These are phyloP conservation scores for Ophiostoma populinum DNA, from an alignment of 2,329 filamentous ascomycete species.

Conservation along the genomic window DNA sequence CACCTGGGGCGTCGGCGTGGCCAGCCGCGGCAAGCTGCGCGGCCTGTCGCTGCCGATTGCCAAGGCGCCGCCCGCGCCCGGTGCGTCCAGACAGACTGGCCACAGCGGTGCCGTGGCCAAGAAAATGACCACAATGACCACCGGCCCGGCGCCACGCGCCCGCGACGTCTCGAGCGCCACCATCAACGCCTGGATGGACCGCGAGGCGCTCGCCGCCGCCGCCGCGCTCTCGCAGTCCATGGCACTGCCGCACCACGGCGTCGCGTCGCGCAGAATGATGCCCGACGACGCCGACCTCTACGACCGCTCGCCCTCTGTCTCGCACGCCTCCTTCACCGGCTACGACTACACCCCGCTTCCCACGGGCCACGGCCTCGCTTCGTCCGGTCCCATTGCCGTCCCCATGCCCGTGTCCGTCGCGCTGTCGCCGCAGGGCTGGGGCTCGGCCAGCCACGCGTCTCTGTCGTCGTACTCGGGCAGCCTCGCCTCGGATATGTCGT, in stretches of 20 bases:
- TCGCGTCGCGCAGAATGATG: constrained; percentile 17
- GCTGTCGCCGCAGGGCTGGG: constrained; percentile 8
- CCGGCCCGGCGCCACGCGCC: constrained; percentile 19
- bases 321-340: constrained; percentile 23
- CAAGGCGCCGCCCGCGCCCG: constrained; percentile 36
- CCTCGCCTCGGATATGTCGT: constrained; percentile 5
- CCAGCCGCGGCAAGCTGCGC: constrained; percentile 84
- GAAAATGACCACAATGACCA: constrained; percentile 25
- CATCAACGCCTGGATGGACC: constrained; percentile 22
- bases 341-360: constrained; percentile 27
- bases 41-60: constrained; percentile 63
- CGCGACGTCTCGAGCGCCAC: constrained; percentile 24
- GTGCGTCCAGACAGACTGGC: neutral
- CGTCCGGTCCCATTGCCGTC: constrained; percentile 3
- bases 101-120: constrained; percentile 21
- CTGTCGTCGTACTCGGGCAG: constrained; percentile 9
- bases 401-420: constrained; percentile 7
- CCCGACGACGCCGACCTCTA: constrained; percentile 22
- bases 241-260: constrained; percentile 13
- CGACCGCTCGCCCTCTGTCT: constrained; percentile 26
- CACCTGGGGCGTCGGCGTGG: constrained; percentile 92
- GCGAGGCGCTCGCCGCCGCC: constrained; percentile 15
- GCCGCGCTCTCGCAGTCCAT: constrained; percentile 3
- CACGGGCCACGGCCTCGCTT: neutral
- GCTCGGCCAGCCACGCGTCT: neutral